These are phyloP conservation scores for Laetiporus sulphureus DNA, from an alignment of 1,284 basidiomycete species.

Conservation along the genomic window DNA sequence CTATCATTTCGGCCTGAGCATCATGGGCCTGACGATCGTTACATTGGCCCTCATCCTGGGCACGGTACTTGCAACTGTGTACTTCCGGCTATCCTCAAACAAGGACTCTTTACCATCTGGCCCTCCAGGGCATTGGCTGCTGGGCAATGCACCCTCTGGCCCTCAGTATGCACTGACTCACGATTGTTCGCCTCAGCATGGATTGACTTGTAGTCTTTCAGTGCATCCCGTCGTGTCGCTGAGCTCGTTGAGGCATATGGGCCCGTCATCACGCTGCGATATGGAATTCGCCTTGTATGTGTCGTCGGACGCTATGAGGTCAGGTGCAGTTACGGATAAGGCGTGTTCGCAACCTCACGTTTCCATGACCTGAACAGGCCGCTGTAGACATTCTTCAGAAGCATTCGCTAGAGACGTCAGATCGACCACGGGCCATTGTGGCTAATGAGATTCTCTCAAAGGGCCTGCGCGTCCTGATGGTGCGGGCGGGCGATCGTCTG, in stretches of 20 bases:
- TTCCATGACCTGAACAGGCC: slow-evolving; percentile 7
- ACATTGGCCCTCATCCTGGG: no score
- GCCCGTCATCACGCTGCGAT: slow-evolving; percentile 15
- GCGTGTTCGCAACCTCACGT: not conserved
- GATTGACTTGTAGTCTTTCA: not conserved
- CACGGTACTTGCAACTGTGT: no score
- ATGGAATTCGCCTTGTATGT: slow-evolving; percentile 13
- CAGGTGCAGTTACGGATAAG: not conserved
- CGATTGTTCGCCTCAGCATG: no score
- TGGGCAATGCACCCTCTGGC: not conserved
- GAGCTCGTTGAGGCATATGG: slow-evolving; percentile 15
- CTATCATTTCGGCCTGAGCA: no score
- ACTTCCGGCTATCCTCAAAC: no score
- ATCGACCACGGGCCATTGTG: slow-evolving; percentile 14
- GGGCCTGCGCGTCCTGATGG: slow-evolving; percentile 13
- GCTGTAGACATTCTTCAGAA: slow-evolving; percentile 17
- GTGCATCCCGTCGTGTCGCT: slow-evolving; percentile 9
- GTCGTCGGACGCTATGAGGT: slow-evolving; percentile 14
- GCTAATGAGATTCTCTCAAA: slow-evolving; percentile 14
- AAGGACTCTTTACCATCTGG: not conserved
- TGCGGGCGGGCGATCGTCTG: slow-evolving; percentile 13
- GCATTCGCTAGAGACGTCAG: slow-evolving; percentile 14
- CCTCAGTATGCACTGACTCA: not conserved
- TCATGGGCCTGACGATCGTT: no score
- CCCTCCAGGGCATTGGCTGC: not conserved